Percentiles rank a stretch among this genome's conserved stretches.
These are phyloP conservation scores for Syncephalastrum racemosum DNA, from an alignment of 371 early-diverging fungal genomes.

Conservation along the genomic window DNA sequence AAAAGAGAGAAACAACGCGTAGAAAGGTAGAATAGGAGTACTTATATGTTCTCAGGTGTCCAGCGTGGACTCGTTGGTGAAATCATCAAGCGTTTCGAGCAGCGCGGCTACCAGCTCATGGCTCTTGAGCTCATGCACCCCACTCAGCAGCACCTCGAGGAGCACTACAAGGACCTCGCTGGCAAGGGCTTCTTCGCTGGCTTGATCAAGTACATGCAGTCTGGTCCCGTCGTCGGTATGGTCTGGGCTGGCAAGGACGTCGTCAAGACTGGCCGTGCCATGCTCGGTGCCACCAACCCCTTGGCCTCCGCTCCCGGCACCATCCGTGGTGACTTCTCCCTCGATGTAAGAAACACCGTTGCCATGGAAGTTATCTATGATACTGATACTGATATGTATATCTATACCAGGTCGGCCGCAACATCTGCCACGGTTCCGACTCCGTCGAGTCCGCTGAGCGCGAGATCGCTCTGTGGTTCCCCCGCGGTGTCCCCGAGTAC, in stretches of 20 bases:
- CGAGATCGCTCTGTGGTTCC: conserved; percentile 99
- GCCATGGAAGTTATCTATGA: conserved; percentile 4
- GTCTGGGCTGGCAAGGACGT: conserved; percentile 97
- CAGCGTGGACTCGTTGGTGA: conserved; percentile 95
- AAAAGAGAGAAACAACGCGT: too few relatives aligned
- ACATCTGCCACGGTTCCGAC: conserved; percentile 99
- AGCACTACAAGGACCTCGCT: conserved; percentile 97
- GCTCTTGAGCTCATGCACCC: conserved; percentile 86
- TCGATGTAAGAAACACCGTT: conserved; percentile 57
- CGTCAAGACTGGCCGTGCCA: conserved; percentile 94
- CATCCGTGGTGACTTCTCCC: conserved; percentile 99
- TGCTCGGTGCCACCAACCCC: conserved; percentile 97
- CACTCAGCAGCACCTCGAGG: conserved; percentile 74
- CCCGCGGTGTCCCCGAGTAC: conserved; percentile 70
- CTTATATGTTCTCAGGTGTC: conserved; percentile 51
- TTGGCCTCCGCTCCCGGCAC: conserved; percentile 95
- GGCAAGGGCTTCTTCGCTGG: conserved; percentile 96
- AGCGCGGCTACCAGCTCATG: conserved; percentile 80
- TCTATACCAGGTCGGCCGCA: conserved; percentile 64
- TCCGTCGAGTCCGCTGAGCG: conserved; percentile 95
- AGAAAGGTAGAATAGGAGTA: too few relatives aligned
- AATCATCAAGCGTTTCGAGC: conserved; percentile 95
- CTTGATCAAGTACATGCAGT: conserved; percentile 85
- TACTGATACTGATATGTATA: conserved; percentile 1
- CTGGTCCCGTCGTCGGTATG: conserved; percentile 93